Percentiles rank a stretch among this genome's conserved stretches.
Evolutionary conservation across 2,329 filamentous ascomycete species (phyloP).

Genomic region (Fusarium domesticum): DNA sequence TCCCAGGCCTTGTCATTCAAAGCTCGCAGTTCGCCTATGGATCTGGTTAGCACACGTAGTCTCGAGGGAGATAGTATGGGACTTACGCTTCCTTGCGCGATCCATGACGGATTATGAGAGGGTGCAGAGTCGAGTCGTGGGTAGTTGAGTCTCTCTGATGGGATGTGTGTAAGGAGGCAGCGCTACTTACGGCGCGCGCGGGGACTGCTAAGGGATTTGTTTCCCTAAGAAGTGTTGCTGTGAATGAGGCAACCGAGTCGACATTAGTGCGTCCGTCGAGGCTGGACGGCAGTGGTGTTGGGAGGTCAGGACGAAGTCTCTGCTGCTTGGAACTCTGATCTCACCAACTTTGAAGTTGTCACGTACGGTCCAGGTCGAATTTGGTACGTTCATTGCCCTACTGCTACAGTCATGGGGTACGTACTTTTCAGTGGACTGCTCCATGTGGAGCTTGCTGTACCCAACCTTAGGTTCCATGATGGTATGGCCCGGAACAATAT

Average conservation of each 20-base stretch:
- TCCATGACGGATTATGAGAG: conserved; percentile 52
- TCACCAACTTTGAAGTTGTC: conserved; percentile 24
- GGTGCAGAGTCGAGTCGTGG: conserved; percentile 26
- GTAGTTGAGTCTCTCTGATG: conserved; percentile 12
- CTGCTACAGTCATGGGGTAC: conserved; percentile 6
- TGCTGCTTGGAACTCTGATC: conserved; percentile 14
- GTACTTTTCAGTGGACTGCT: conserved; percentile 1
- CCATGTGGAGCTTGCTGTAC: no score
- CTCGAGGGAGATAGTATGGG: background rate
- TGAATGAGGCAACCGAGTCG: conserved; percentile 36
- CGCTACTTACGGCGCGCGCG: conserved; percentile 47
- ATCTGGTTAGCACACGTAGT: conserved; percentile 13
- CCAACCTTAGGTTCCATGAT: background rate
- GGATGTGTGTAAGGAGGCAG: conserved; percentile 22
- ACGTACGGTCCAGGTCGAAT: background rate
- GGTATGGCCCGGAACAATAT: background rate
- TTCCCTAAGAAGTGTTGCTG: conserved; percentile 36
- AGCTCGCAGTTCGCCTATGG: conserved; percentile 79
- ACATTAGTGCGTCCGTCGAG: conserved; percentile 39
- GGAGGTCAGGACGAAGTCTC: conserved; percentile 16
- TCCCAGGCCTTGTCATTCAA: conserved; percentile 86
- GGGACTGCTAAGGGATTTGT: conserved; percentile 43
- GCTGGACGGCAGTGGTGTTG: conserved; percentile 25
- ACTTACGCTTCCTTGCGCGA: conserved; percentile 61
- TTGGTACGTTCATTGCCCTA: conserved; percentile 11